Evolutionary conservation across 768 basidiomycete species (phyloP), one percentile per base, ranked within the genome.

Genomic region (Ramaria sp.): DNA sequence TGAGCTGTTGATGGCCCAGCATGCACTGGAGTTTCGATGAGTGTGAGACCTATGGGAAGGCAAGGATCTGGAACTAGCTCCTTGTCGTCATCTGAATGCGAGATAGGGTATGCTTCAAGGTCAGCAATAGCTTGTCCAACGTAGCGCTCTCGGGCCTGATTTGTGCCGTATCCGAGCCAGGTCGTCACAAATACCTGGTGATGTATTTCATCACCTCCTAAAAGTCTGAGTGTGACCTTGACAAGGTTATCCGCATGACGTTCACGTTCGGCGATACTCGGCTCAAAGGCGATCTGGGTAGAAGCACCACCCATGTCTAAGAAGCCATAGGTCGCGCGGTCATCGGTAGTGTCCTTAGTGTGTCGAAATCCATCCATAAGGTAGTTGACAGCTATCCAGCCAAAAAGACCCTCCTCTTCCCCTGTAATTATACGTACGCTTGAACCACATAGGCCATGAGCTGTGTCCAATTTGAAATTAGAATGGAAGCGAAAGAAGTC

Each of bases 251-350:
- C 78, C 34, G 77, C 66, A 27, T 42, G 43, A 5, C 27, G 67
- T 41, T 70, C 69, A 56, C 77, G 76, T 56, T 81, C 83, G 5
- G 71, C 66, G 18, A 63, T 59, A 41, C 77, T 77, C 0, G 96
- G 96, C 63, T 97, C 93, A 63, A 98, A 99, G 10, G 96, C 96
- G 58, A 99, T 94, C 68, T 99, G 96, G 7, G 95, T 98, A 13
- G 94, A 97, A 16, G 96, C 96, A 24, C 96, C 95, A 50, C 96
- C 96, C 96, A 98, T 99, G 66, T 99, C 96, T 60, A 99, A 73
- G 67, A 99, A 99, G 5, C 96, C 96, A 63, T 91, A 98, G 3
- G 95, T 97, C 18, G 90, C 89, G 48, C 75, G 77, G 65, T 80
- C 75, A 50, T 77, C 65, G 51, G 67, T 70, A 0, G 68, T 67